Evolutionary conservation across 768 basidiomycete species (phyloP), one percentile per base, ranked within the genome.

Genomic region (Boletus patriciae): DNA sequence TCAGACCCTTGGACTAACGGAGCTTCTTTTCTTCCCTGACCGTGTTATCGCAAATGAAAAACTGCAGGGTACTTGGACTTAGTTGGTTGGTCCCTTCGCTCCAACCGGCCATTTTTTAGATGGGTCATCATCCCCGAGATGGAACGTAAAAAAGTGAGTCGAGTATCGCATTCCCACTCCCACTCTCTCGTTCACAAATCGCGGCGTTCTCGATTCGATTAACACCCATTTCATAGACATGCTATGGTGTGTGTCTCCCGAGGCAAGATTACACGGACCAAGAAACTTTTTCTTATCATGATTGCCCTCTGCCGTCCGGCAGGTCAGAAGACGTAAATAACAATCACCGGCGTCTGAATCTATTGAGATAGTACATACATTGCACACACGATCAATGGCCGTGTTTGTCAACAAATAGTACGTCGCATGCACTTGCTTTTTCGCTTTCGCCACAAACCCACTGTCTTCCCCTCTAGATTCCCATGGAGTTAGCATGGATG

Each of bases 1-100:
- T 36, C 38, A 50, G 40, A 29, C 52, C 48, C 51, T 50, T 38
- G 37, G 47, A 31, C 34, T 9, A 16, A 37, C 46, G 23, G 25
- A 10, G n/a, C 65, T 67, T 67, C 66, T 59, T 65, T 33, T 19
- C 44, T 36, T 66, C 62, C 62, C 66, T 54, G 62, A 66, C 36
- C 34, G 38, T 52, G 50, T 50, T 43, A 59, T 53, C 48, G 11
- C 38, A 47, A 42, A 66, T 66, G 56, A 62, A 66, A 60, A 44
- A 50, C 46, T 34, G 51, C 54, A 56, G 19, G 62, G 19, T 18
- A 43, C 40, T 33, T 36, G 46, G 46, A 23, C 29, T 27, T 23
- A 6, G 21, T 19, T 45, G 21, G 34, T 15, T 36, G 34, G 41
- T 44, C 23, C 19, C 31, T 38, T 50, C 42, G 29, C 52, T 38